A percentile compares a stretch with the other conserved stretches of the same genome.
Evolutionary conservation across 2,329 filamentous ascomycete genomes (phyloP).

Genomic region (Colletotrichum tabaci): DNA sequence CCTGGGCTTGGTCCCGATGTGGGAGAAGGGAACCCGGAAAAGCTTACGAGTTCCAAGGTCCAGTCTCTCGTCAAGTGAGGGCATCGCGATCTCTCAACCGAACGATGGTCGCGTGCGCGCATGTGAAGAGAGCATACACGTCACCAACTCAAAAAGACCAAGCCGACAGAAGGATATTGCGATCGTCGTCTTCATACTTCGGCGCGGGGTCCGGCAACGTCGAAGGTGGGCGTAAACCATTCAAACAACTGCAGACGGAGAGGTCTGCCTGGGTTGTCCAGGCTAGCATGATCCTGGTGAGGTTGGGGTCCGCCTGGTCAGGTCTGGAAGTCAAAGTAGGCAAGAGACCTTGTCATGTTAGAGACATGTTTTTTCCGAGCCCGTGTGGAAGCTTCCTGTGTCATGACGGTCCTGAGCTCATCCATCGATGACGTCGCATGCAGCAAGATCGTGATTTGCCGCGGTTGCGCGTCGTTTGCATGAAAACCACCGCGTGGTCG

Average conservation of each 20-base stretch:
- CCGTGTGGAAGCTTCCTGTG: slow-evolving; percentile 19
- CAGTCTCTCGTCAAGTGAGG: neutral
- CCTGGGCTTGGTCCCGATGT: neutral
- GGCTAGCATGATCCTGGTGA: slow-evolving; percentile 22
- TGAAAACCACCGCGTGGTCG: neutral
- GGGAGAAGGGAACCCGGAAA: slow-evolving; percentile 8
- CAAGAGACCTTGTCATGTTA: slow-evolving; percentile 22
- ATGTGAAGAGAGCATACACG: slow-evolving; percentile 36
- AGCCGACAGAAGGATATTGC: slow-evolving; percentile 20
- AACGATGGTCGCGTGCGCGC: slow-evolving; percentile 30
- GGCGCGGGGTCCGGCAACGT: slow-evolving; percentile 15
- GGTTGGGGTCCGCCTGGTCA: slow-evolving; percentile 11
- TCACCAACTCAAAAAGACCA: slow-evolving; percentile 35
- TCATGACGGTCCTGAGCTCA: slow-evolving; percentile 18
- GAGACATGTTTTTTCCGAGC: slow-evolving; percentile 33
- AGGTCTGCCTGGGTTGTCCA: slow-evolving; percentile 2
- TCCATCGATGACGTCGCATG: slow-evolving; percentile 28
- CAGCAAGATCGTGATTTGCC: slow-evolving; percentile 19
- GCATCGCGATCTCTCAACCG: slow-evolving; percentile 8
- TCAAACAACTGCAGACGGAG: neutral
- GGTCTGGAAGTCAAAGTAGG: slow-evolving; percentile 9
- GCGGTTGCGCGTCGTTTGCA: slow-evolving; percentile 28
- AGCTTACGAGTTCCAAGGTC: slow-evolving; percentile 4
- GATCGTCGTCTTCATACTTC: slow-evolving; percentile 23
- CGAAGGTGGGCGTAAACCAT: slow-evolving; percentile 4